phyloP scores from a whole-genome alignment of 768 basidiomycete species.

The Suillus discolor region DNA sequence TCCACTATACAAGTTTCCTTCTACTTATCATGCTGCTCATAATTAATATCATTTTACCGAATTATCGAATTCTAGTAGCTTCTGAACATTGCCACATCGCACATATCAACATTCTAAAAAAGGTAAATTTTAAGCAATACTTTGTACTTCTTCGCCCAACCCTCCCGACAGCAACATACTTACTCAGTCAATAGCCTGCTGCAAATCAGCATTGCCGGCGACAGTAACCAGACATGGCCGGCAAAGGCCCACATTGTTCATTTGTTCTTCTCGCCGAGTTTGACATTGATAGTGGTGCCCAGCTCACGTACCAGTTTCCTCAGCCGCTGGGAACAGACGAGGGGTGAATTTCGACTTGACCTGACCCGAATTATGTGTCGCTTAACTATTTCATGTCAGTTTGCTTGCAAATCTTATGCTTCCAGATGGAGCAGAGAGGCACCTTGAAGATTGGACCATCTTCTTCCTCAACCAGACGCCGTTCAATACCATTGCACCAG shows the following conservation, averaged over 20 bases:
- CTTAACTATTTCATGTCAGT: constrained; percentile 41
- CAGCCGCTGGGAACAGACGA: constrained; percentile 94
- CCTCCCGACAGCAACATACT: neutral
- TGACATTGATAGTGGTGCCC: constrained; percentile 93
- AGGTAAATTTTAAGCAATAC: neutral
- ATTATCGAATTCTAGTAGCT: neutral
- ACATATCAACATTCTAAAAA: neutral
- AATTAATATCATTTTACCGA: neutral
- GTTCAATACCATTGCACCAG: constrained; percentile 83
- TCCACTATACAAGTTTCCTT: neutral
- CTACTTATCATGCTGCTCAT: neutral
- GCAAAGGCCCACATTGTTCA: constrained; percentile 77
- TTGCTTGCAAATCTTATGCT: constrained; percentile 97
- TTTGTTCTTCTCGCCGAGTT: constrained; percentile 98
- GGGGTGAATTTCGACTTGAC: constrained; percentile 55
- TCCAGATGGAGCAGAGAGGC: constrained; percentile 95
- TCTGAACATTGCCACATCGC: neutral
- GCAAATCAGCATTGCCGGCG: neutral
- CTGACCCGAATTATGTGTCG: neutral
- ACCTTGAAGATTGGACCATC: constrained; percentile 96
- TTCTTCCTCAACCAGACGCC: constrained; percentile 97
- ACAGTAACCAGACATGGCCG: constrained; percentile 44
- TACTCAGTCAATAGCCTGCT: neutral
- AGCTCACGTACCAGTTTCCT: constrained; percentile 94
- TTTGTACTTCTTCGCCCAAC: neutral